phyloP scores from a whole-genome alignment of 768 basidiomycete genomes.

The Epithele typhae region DNA sequence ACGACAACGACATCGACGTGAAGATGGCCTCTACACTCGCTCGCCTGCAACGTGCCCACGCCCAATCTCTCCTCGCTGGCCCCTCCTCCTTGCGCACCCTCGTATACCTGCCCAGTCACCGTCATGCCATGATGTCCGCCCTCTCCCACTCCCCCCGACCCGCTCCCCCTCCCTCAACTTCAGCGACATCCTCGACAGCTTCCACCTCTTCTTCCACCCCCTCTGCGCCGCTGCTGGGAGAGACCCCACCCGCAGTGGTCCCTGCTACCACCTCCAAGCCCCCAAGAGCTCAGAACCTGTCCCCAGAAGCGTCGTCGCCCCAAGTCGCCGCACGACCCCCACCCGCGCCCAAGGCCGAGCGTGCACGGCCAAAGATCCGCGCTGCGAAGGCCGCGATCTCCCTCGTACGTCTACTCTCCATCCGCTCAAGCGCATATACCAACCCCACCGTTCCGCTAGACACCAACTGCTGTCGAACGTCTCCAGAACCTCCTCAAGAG shows the following conservation, averaged over 20 bases:
- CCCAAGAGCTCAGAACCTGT: conserved; percentile 32
- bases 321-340: conserved; percentile 72
- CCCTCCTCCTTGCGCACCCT: conserved; percentile 5
- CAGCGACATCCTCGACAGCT: too few species aligned
- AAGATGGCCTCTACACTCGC: conserved; percentile 11
- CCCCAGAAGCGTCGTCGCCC: conserved; percentile 60
- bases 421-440: not conserved
- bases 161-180: too few species aligned
- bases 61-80: conserved; percentile 2
- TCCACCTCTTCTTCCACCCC: conserved; percentile 8
- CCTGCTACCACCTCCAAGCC: conserved; percentile 30
- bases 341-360: conserved; percentile 60
- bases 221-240: conserved; percentile 26
- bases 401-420: conserved; percentile 43
- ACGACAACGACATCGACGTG: too few species aligned
- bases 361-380: conserved; percentile 59
- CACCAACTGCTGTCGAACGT: conserved; percentile 70
- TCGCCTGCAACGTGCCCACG: conserved; percentile 11
- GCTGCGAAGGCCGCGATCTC: conserved; percentile 74
- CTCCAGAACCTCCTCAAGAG: conserved; percentile 70
- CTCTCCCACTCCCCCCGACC: conserved; percentile 39
- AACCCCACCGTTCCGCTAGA: conserved; percentile 40
- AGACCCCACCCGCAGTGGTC: conserved; percentile 50
- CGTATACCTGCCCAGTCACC: conserved; percentile 33
- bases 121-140: conserved; percentile 68